Base-by-base conservation (phyloP, 257 asterid genomes). In the Cordia subcordata region DNA sequence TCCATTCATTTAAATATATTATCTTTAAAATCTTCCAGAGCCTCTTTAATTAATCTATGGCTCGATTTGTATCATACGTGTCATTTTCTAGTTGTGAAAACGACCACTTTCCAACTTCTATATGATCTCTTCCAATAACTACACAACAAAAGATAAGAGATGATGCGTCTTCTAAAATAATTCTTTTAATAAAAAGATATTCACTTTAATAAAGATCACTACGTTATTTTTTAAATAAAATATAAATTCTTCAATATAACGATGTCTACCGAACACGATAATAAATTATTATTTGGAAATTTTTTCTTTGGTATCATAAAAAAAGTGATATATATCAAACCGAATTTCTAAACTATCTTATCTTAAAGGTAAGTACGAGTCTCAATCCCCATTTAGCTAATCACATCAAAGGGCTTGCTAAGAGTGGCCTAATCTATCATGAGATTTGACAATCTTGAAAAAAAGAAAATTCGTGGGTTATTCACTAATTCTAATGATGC, bases 51-150 rank as follows among this genome's bases (percentile, higher is more conserved):
- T 27, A 27, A 27, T 16, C 42, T 38, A 23, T 14, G 40, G 55
- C 12, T 37, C 10, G n/a, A 11, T 9, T 17, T 17, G 1, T 61
- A 45, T 55, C 46, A 62, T 57, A 40, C 32, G 32, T 51, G 63
- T 57, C 69, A 57, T 52, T 56, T 52, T 68, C 74, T 54, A 40
- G 55, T 49, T 32, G 39, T 58, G 69, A 69, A 69, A 62, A 54
- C 69, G 73, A 69, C 71, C 61, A 61, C 35, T 60, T 64, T 74
- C 72, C 66, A 69, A 65, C 69, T 51, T 10, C 47, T 55, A 46
- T 20, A 19, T 69, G 22, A 61, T 39, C 54, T 62, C 16, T 21
- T 40, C 13, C 66, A 8, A 44, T 60, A 33, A 32, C 44, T 55
- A 52, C 49, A 42, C 44, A 44, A 49, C 19, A 57, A 49, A 58